These are phyloP conservation scores for Saccharomycopsis hybrid DNA, from an alignment of 1,139 yeast genomes.

Conservation along the genomic window DNA sequence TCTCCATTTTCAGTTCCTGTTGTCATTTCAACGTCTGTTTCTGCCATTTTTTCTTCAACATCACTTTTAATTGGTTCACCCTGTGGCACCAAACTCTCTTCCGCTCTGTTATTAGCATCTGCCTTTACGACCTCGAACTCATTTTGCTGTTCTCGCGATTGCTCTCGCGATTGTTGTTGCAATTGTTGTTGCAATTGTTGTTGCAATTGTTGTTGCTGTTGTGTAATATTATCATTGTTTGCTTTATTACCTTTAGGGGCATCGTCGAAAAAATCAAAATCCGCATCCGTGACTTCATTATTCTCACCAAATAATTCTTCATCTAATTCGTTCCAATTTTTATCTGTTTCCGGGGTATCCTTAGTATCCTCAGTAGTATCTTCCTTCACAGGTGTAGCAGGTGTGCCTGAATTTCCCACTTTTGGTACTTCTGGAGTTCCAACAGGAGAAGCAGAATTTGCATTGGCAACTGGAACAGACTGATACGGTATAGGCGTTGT, in stretches of 20 bases:
- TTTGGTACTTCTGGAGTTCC: neutral
- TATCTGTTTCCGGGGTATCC: slow-evolving; percentile 20
- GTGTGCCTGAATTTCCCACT: neutral
- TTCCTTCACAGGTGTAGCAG: slow-evolving; percentile 25
- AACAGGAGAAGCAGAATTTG: neutral
- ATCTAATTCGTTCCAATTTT: slow-evolving; percentile 34
- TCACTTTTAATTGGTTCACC: neutral
- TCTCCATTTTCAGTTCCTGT: neutral
- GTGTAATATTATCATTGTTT: neutral
- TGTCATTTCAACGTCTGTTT: neutral
- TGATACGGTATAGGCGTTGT: neutral
- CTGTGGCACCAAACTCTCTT: too few species aligned
- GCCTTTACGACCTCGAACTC: neutral
- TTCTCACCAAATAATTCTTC: slow-evolving; percentile 39
- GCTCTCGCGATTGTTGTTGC: too few species aligned
- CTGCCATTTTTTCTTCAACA: neutral
- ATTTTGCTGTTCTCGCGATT: neutral
- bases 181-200: neutral
- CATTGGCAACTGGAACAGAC: neutral
- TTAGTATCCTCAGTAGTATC: slow-evolving; percentile 24
- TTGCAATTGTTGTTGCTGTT: neutral
- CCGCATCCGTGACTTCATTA: slow-evolving; percentile 35
- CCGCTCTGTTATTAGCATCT: neutral
- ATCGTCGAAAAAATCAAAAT: slow-evolving; percentile 37
- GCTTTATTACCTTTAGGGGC: slow-evolving; percentile 17